Evolutionary conservation across 495 filamentous ascomycete genomes (phyloP).

Genomic region (Tricharina praecox): DNA sequence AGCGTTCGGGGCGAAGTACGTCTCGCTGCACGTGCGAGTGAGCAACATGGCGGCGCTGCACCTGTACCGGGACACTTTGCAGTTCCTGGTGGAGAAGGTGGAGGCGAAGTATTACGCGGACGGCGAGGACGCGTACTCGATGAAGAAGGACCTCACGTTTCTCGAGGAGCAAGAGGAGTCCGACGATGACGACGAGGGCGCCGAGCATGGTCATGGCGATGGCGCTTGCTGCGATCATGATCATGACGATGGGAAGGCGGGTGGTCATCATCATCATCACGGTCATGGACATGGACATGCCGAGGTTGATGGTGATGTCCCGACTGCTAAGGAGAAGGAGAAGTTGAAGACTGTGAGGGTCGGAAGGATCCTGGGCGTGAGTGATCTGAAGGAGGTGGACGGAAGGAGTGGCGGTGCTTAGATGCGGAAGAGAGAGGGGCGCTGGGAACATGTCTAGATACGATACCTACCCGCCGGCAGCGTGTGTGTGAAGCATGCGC

Average conservation of each 20-base stretch:
- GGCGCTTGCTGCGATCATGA: slow-evolving; percentile 14
- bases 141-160: slow-evolving; percentile 65
- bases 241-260: slow-evolving; percentile 16
- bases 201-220: slow-evolving; percentile 6
- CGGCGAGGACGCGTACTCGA: slow-evolving; percentile 88
- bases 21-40: slow-evolving; percentile 86
- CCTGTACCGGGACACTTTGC: slow-evolving; percentile 82
- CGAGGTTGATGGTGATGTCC: slow-evolving; percentile 38
- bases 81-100: slow-evolving; percentile 77
- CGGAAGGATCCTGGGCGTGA: slow-evolving; percentile 62
- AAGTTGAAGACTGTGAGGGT: slow-evolving; percentile 48
- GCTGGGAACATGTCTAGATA: no score
- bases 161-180: slow-evolving; percentile 35
- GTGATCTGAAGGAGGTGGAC: slow-evolving; percentile 69
- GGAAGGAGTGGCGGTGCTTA: slow-evolving; percentile 30
- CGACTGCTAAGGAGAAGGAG: slow-evolving; percentile 29
- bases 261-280: slow-evolving; percentile 11
- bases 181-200: slow-evolving; percentile 31
- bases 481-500: no score
- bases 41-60: slow-evolving; percentile 79
- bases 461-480: no score
- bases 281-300: no score
- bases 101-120: slow-evolving; percentile 96
- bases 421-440: no score
- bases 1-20: slow-evolving; percentile 75